Base-by-base conservation (phyloP, 805 yeast genomes). In the Priceomyces fermenticarens region DNA sequence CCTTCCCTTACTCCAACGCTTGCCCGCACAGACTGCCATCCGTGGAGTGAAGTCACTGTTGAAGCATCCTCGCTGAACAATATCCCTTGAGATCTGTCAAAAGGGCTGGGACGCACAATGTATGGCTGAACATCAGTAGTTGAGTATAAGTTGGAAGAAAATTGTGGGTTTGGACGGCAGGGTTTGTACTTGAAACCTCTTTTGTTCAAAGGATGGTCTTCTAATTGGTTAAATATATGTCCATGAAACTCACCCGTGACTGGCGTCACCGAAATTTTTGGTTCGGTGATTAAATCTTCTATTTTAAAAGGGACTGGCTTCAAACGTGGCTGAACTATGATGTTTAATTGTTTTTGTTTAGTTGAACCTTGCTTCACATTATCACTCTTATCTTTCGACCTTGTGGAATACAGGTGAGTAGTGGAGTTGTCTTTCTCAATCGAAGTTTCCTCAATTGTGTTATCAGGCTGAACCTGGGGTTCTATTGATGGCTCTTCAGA, bases 1-100 rank as follows among this genome's bases (percentile, higher is more conserved):
- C 98, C 99, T 48, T 86, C 90, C 20, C 85, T 69, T 9, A 91
- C 70, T 1, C 87, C 81, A 2, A 84, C 78, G 58, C 85, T 88
- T 4, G 89, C 73, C 35, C 97, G 64, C 0, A 80, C 79, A 27
- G 87, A 80, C 46, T 93, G 70, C 89, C 95, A 93, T 0, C 97
- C 97, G 38, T 70, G 73, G 3, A 64, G 62, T 1, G 88, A 77
- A 0, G 86, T 75, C 0, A 83, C 82, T 3, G 69, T 55, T 3
- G 47, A 38, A 48, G 59, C 47, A 16, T 58, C 57, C 12, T 60
- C 56, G 39, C 54, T 54, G 38, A 59, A 60, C 2, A 57, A 41
- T 3, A 83, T 66, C 0, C 83, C 85, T 8, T 72, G 75, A 0
- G 91, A 76, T 45, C 88, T 65, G 59, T 90, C 97, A 52, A 83